phyloP scores from a whole-genome alignment of 176 grass and related monocot genomes.

The Stipa capillata region DNA sequence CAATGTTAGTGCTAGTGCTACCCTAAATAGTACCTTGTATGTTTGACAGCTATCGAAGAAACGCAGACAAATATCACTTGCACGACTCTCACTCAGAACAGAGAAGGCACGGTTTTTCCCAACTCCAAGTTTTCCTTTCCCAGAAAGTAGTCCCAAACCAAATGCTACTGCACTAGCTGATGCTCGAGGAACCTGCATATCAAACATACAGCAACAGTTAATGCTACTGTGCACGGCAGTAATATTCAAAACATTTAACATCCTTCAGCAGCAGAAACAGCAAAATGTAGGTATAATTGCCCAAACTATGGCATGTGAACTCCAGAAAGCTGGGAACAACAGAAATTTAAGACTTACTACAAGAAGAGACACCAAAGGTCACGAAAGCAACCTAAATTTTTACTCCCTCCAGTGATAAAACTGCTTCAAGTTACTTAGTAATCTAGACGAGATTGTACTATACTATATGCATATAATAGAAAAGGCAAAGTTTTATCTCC shows the following conservation, averaged over 20 bases:
- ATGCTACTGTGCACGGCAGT: neutral
- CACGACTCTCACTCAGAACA: constrained; percentile 85
- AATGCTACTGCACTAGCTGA: constrained; percentile 97
- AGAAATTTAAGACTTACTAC: neutral
- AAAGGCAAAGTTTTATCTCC: neutral
- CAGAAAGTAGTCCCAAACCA: constrained; percentile 81
- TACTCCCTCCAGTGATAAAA: neutral
- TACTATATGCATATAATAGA: neutral
- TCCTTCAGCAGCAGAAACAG: neutral
- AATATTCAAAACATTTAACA: constrained; percentile 1
- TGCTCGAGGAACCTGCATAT: constrained; percentile 76
- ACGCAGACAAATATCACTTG: constrained; percentile 88
- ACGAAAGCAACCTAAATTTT: neutral
- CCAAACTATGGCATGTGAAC: neutral
- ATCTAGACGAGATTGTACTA: neutral
- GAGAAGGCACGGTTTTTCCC: constrained; percentile 78
- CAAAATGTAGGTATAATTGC: neutral
- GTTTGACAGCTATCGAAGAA: constrained; percentile 82
- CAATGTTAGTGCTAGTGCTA: neutral
- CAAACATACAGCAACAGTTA: neutral
- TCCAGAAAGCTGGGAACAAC: neutral
- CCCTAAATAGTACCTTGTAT: constrained; percentile 65
- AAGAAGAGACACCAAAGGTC: neutral
- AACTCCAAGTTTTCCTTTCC: constrained; percentile 83
- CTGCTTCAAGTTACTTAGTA: neutral